Percentiles rank a stretch among this genome's conserved stretches.
These are phyloP conservation scores for Syzygium grande DNA, from an alignment of 345 rosid species.

Conservation along the genomic window DNA sequence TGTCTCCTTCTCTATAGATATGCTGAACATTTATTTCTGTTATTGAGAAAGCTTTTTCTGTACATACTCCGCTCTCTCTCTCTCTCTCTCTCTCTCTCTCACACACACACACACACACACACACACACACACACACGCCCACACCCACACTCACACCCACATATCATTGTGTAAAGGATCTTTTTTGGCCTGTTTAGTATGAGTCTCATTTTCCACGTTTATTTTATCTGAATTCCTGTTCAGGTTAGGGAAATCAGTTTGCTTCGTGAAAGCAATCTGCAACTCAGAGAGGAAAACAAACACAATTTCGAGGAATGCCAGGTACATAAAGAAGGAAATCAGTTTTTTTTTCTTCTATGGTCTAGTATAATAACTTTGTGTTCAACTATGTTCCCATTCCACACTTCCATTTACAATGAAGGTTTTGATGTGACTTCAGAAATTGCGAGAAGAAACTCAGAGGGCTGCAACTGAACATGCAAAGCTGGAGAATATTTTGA, in stretches of 20 bases:
- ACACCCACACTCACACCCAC: not conserved
- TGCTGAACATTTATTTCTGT: not conserved
- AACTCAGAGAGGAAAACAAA: conserved; percentile 94
- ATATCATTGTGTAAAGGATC: not conserved
- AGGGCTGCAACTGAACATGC: conserved; percentile 50
- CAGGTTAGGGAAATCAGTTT: conserved; percentile 87
- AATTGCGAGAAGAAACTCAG: conserved; percentile 65
- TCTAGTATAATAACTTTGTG: not conserved
- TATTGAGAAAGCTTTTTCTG: not conserved
- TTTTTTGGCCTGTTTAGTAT: not conserved
- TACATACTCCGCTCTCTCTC: not conserved
- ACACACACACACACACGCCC: not conserved
- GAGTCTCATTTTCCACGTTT: not conserved
- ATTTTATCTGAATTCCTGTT: conserved; percentile 3
- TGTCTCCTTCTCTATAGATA: not conserved
- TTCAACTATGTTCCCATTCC: not conserved
- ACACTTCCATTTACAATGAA: not conserved
- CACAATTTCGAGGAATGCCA: conserved; percentile 95
- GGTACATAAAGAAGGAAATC: conserved; percentile 22
- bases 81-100: not conserved
- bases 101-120: too few relatives aligned
- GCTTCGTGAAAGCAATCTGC: conserved; percentile 93
- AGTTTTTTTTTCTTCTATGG: not conserved
- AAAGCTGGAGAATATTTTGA: conserved; percentile 33
- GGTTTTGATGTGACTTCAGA: conserved; percentile 29